These are phyloP conservation scores for Berkeleyomyces basicola DNA, from an alignment of 2,329 filamentous ascomycete species.

Conservation along the genomic window DNA sequence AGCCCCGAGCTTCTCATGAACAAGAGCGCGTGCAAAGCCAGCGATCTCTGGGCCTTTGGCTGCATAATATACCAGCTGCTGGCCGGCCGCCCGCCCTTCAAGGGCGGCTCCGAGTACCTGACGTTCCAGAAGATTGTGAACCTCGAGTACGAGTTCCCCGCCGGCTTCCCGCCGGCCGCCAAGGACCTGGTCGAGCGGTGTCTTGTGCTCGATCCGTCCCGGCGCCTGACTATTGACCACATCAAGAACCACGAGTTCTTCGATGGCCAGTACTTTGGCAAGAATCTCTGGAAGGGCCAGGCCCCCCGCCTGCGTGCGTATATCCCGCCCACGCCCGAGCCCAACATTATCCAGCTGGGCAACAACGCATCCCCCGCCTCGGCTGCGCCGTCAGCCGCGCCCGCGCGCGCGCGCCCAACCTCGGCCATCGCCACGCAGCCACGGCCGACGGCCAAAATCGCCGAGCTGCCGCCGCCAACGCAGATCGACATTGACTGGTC, in stretches of 20 bases:
- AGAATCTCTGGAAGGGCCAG: conserved; percentile 73
- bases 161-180: conserved; percentile 71
- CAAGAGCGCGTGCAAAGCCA: conserved; percentile 94
- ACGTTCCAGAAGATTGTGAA: conserved; percentile 97
- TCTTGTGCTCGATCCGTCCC: conserved; percentile 72
- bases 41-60: conserved; percentile 94
- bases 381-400: background rate
- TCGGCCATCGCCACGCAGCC: conserved; percentile 26
- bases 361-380: background rate
- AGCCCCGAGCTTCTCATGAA: conserved; percentile 93
- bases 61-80: conserved; percentile 95
- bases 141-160: conserved; percentile 84
- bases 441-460: conserved; percentile 68
- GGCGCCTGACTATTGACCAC: conserved; percentile 78
- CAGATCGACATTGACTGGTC: conserved; percentile 98
- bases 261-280: conserved; percentile 69
- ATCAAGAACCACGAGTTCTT: conserved; percentile 97
- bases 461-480: conserved; percentile 87
- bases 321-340: conserved; percentile 57
- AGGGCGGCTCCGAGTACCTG: conserved; percentile 85
- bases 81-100: conserved; percentile 92
- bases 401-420: background rate
- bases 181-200: conserved; percentile 81
- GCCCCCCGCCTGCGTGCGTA: conserved; percentile 78
- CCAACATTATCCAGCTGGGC: conserved; percentile 51